phyloP scores from a whole-genome alignment of 176 grass and related monocot genomes.

The Carex myosuroides region DNA sequence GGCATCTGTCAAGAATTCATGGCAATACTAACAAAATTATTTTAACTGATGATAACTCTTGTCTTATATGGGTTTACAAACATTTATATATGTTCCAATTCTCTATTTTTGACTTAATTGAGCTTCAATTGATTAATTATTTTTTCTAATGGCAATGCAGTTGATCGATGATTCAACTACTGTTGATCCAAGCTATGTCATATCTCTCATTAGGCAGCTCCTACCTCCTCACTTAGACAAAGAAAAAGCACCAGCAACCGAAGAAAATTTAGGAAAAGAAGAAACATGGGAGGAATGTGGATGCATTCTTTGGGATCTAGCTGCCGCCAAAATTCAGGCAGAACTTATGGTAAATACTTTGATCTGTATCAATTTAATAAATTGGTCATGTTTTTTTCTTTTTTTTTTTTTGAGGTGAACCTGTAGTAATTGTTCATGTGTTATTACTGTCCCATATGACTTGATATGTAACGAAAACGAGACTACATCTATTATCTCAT shows the following conservation, averaged over 20 bases:
- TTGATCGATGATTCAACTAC: conserved; percentile 53
- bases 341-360: conserved; percentile 59
- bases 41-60: neutral
- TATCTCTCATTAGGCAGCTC: conserved; percentile 75
- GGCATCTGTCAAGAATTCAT: neutral
- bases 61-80: neutral
- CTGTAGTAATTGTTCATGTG: neutral
- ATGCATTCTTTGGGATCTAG: conserved; percentile 84
- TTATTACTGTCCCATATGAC: neutral
- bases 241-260: conserved; percentile 35
- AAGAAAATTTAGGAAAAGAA: conserved; percentile 22
- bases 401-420: too few relatives aligned
- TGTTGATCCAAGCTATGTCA: conserved; percentile 90
- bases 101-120: neutral
- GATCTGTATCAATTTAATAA: neutral
- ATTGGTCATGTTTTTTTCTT: neutral
- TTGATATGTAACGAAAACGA: neutral
- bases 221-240: conserved; percentile 44
- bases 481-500: conserved; percentile 29
- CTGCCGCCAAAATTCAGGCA: conserved; percentile 71
- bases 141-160: conserved; percentile 25
- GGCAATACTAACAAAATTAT: neutral
- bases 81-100: neutral
- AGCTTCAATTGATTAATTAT: neutral
- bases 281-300: conserved; percentile 78